Evolutionary conservation across 106 monocot genomes (phyloP), one percentile per base, ranked within the genome.

Genomic region (Narthecium ossifragum): DNA sequence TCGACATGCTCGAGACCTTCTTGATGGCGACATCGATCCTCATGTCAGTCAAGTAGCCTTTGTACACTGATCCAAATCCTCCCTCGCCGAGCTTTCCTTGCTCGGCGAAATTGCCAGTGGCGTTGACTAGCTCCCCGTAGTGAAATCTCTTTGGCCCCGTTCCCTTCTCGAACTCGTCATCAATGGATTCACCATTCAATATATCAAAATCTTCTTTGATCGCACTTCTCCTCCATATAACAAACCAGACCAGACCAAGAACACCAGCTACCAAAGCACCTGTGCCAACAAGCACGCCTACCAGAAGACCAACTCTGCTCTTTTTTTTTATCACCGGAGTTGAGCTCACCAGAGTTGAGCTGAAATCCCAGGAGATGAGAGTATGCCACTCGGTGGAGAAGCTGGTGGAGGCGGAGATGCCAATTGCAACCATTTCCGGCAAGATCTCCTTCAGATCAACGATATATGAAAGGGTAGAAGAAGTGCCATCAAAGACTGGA

Each of bases 391-490:
- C 73, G 17, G 26, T 23, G 3, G 5, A 9, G 5, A 1, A 2
- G 3, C 73, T 66, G 1, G 65, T 66, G 25, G 65, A 12, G 1
- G 59, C 65, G 0, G 73, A 66, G 51, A 73, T 66, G 3, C 73
- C 73, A 27, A 73, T 32, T 4, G 26, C 27, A 17, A 72, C 72
- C 9, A 4, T 10, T 7, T 26, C 15, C 1, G 64, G 65, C 9
- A 76, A 45, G 3, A 58, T 14, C 23, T 50, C 22, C n/a, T 2
- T 63, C 4, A 76, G 51, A 38, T 65, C 31, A 2, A 76, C 1
- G 23, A n/a, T 50, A 33, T 34, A 22, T 13, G 36, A 51, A 24
- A 70, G 9, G 30, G 1, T n/a, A n/a, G n/a, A 33, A 0, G 56
- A 38, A 12, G 57, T n/a, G 11, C 52, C 60, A 6, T 23, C 33